Conservation (phyloP, 495 filamentous ascomycete species). For the Xylaria grammica region DNA sequence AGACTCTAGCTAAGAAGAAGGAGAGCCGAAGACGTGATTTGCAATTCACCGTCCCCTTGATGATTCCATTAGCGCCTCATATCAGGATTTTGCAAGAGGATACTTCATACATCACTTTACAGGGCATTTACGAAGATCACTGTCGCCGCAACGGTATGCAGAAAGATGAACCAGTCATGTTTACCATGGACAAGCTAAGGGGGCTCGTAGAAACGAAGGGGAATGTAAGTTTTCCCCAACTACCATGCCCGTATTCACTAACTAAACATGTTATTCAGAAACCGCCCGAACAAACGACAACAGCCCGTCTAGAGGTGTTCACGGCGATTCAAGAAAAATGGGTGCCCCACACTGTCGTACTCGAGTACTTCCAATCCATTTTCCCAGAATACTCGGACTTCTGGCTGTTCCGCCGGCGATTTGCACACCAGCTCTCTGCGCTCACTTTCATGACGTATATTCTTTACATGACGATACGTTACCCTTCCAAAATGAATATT, state of each 20-base stretch:
- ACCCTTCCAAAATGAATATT: constrained; percentile 92
- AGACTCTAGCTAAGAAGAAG: constrained; percentile 84
- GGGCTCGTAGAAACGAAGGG: constrained; percentile 72
- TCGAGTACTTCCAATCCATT: constrained; percentile 87
- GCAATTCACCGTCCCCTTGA: constrained; percentile 92
- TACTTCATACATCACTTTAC: constrained; percentile 89
- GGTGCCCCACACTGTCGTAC: constrained; percentile 77
- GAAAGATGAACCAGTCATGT: constrained; percentile 94
- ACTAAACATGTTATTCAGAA: constrained; percentile 51
- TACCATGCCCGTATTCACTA: neutral
- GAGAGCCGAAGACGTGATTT: constrained; percentile 92
- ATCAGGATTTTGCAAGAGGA: constrained; percentile 96
- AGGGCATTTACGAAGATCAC: constrained; percentile 94
- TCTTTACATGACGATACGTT: constrained; percentile 92
- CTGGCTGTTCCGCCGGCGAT: constrained; percentile 96
- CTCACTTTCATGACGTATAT: constrained; percentile 99
- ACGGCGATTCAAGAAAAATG: constrained; percentile 89
- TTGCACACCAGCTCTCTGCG: constrained; percentile 94
- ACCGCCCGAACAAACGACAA: constrained; percentile 67
- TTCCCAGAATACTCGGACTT: constrained; percentile 93
- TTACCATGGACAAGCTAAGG: constrained; percentile 90
- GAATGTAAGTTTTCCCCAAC: constrained; percentile 50
- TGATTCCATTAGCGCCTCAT: constrained; percentile 91
- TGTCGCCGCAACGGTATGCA: constrained; percentile 82
- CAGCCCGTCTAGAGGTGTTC: constrained; percentile 81